Base-by-base conservation (phyloP, 768 basidiomycete species). In the Sistotremastrum niveocremeum region DNA sequence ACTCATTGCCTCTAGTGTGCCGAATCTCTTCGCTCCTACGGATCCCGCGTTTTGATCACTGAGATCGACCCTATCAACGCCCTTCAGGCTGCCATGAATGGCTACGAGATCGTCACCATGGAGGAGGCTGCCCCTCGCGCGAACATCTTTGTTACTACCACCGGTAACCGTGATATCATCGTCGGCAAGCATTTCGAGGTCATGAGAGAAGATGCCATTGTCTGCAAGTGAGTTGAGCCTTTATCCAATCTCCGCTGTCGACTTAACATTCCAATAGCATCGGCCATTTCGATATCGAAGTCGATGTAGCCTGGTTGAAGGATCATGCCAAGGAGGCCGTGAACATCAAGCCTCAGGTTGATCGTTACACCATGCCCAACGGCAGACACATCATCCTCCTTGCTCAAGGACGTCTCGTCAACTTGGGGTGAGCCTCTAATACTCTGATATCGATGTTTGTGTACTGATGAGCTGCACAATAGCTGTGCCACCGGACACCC, bases 21-120 rank as follows among this genome's bases (percentile, higher is more conserved):
- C 46, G 91, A 98, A 67, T 89, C 95, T 20, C 81, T 99, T 57
- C 78, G 81, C 44, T 86, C 90, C n/a, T 99, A 98, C 64, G 95
- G 95, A 62, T 81, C 91, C 52, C 93, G 95, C 58, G 94, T 98
- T 38, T 57, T 99, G 56, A 63, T 99, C 60, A 97, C 95, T 52
- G 95, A 99, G 66, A 95, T 99, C 62, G 95, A 99, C 68, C 95
- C 95, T 52, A 99, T 99, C 81, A 99, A 99, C 64, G 95, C 94
- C 42, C 84, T 99, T 49, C 95, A 99, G 65, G 95, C 95, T 55
- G 94, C 93, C 46, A 99, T 99, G 95, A 91, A 90, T 59, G 95
- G 95, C 47, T 99, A 91, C 64, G 94, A 99, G 66, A 94, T 99
- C 49, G 84, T 83, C 49, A 97, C 93, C 46, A 97, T 99, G 93